Evolutionary conservation across 2,329 filamentous ascomycete genomes (phyloP).

Genomic region (Fusarium devonianum): DNA sequence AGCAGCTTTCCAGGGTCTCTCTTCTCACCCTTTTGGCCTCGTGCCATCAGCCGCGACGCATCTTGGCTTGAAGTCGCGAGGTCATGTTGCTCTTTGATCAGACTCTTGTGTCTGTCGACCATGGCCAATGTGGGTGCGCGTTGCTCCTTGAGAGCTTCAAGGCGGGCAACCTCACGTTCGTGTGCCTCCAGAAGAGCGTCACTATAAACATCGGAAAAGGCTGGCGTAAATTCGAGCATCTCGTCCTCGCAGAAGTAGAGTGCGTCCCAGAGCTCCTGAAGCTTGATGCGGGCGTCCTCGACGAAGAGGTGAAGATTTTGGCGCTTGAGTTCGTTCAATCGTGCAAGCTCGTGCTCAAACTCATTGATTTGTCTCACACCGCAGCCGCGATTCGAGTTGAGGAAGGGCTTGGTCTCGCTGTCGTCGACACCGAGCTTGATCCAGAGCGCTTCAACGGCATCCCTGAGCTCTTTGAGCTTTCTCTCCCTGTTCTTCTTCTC

Average conservation of each 20-base stretch:
- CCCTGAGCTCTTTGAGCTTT: conserved; percentile 75
- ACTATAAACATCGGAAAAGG: conserved; percentile 96
- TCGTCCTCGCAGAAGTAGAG: conserved; percentile 97
- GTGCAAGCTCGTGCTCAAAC: conserved; percentile 87
- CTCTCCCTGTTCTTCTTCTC: conserved; percentile 89
- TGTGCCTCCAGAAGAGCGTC: conserved; percentile 95
- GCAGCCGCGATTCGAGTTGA: conserved; percentile 87
- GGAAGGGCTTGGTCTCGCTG: conserved; percentile 81
- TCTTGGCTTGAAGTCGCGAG: conserved; percentile 92
- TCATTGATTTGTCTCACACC: conserved; percentile 93
- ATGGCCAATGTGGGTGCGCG: conserved; percentile 83
- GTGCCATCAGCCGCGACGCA: conserved; percentile 88
- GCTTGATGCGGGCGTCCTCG: conserved; percentile 86
- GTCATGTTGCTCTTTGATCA: conserved; percentile 87
- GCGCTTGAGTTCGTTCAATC: conserved; percentile 90
- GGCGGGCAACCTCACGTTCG: conserved; percentile 84
- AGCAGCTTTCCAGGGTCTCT: conserved; percentile 93
- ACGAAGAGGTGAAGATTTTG: conserved; percentile 97
- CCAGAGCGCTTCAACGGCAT: conserved; percentile 87
- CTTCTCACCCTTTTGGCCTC: conserved; percentile 90
- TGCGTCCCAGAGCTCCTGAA: conserved; percentile 94
- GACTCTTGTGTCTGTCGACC: conserved; percentile 81
- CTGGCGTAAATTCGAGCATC: conserved; percentile 97
- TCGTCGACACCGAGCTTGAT: conserved; percentile 85
- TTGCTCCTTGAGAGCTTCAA: conserved; percentile 85